phyloP scores from a whole-genome alignment of 352 stramenopile genomes.

The Globisporangium acanthophoron region DNA sequence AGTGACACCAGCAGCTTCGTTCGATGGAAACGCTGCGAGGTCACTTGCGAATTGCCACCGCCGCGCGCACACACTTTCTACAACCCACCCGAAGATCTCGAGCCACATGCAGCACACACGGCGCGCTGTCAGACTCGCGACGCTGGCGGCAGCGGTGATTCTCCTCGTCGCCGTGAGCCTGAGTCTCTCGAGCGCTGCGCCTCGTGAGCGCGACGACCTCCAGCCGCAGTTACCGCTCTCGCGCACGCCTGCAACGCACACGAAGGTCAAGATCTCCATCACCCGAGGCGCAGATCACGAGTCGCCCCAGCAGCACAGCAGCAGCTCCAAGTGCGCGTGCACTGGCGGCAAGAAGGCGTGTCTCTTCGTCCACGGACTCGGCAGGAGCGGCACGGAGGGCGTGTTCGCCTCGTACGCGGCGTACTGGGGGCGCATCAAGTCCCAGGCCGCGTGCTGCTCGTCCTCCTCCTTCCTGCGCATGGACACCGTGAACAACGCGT shows the following conservation, averaged over 20 bases:
- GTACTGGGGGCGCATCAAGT: conserved; percentile 22
- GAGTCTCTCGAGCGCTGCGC: not conserved
- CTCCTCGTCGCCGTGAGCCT: not conserved
- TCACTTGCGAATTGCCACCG: no score
- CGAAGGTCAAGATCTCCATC: not conserved
- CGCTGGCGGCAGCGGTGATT: not conserved
- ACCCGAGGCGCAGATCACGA: no score
- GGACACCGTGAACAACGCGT: conserved; percentile 22
- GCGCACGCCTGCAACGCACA: not conserved
- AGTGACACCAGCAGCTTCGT: no score
- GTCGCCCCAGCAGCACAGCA: not conserved
- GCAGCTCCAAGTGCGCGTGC: not conserved
- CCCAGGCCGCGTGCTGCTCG: conserved; percentile 19
- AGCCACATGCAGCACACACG: not conserved
- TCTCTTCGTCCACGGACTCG: not conserved
- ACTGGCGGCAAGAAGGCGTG: not conserved
- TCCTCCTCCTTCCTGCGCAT: conserved; percentile 27
- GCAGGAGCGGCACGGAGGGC: not conserved
- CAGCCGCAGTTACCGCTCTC: no score
- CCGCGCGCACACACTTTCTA: no score
- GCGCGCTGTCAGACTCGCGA: not conserved
- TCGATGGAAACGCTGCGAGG: no score
- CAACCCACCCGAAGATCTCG: no score
- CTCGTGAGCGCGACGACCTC: no score
- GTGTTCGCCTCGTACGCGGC: not conserved